Conservation (phyloP, 2,329 filamentous ascomycete genomes). For the Fusarium heterosporum region DNA sequence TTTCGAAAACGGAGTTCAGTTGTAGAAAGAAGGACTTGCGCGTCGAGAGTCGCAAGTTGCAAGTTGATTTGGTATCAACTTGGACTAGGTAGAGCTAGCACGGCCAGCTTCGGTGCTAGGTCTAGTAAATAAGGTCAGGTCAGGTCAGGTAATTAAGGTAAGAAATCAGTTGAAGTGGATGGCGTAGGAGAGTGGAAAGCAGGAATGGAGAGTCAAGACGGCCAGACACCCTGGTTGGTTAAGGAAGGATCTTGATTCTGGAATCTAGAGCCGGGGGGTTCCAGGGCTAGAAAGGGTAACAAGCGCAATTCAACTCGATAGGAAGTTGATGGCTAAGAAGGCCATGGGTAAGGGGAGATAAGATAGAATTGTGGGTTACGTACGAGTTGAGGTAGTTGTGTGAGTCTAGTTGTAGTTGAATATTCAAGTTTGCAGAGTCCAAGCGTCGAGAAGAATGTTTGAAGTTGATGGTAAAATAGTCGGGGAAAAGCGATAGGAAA, state of each 20-base stretch:
- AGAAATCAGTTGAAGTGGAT: conserved; percentile 24
- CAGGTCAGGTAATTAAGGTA: conserved; percentile 15
- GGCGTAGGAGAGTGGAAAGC: conserved; percentile 27
- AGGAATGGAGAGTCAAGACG: conserved; percentile 44
- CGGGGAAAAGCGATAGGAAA: conserved; percentile 14
- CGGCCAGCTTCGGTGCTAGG: conserved; percentile 17
- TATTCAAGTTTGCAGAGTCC: not conserved
- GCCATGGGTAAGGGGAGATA: no score
- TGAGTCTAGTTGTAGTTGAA: not conserved
- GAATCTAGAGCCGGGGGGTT: conserved; percentile 41
- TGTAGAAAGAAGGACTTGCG: conserved; percentile 21
- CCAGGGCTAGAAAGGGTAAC: conserved; percentile 41
- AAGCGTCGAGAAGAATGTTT: conserved; percentile 1
- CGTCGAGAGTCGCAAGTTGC: conserved; percentile 38
- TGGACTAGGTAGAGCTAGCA: conserved; percentile 25
- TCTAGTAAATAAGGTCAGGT: conserved; percentile 16
- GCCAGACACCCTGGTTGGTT: conserved; percentile 46
- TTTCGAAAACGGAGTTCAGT: conserved; percentile 11
- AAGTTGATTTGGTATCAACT: conserved; percentile 30
- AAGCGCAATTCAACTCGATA: conserved; percentile 42
- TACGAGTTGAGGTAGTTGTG: conserved; percentile 3
- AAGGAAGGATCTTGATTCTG: conserved; percentile 46
- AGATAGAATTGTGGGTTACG: not conserved
- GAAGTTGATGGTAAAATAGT: conserved; percentile 14
- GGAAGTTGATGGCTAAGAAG: not conserved